Base-by-base conservation (phyloP, 2,329 filamentous ascomycete genomes). In the Paraphaeosphaeria minitans region DNA sequence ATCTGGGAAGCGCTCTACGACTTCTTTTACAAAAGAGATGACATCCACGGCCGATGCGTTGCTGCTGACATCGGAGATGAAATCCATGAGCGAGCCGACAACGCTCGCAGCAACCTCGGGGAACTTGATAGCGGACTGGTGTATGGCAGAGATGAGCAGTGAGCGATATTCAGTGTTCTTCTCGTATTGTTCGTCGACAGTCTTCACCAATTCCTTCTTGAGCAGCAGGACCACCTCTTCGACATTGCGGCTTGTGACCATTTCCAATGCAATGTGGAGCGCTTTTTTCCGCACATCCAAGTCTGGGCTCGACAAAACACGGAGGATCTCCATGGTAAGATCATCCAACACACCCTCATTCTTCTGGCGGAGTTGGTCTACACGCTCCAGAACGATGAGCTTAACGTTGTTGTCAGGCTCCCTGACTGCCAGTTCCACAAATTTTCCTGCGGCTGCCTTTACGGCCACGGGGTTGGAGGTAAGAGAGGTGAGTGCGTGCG, bases 401-500 rank as follows among this genome's bases (percentile, higher is more conserved):
- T 99, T 99, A 64, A 99, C 95, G 74, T 99, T 99, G 83, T 99
- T 99, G 77, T 99, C 95, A 0, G 95, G 89, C 79, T 98, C 95
- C 80, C 96, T 97, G 76, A 99, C 97, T 75, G 91, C 93, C 9
- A 99, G 84, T 78, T 99, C 95, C 64, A 98, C 97, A 76, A 99
- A 95, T 75, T 99, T 99, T 68, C 87, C 86, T 14, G 95, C 95
- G 10, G 95, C 95, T 27, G 95, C 95, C 81, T 98, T 99, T 59
- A 99, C 94, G 19, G 95, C 95, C 13, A 99, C 95, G 0, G 95
- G 94, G 79, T 99, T 99, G 78, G 87, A 96, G 21, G 95, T 99
- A 54, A 99, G 85, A 1, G 93, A 89, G 7, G 94, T 98, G 57
- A 99, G 84, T 13, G 94, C 97, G 1, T 94, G 97, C 5, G 95